Base-by-base conservation (phyloP, 768 basidiomycete genomes). In the Piloderma croceum region DNA sequence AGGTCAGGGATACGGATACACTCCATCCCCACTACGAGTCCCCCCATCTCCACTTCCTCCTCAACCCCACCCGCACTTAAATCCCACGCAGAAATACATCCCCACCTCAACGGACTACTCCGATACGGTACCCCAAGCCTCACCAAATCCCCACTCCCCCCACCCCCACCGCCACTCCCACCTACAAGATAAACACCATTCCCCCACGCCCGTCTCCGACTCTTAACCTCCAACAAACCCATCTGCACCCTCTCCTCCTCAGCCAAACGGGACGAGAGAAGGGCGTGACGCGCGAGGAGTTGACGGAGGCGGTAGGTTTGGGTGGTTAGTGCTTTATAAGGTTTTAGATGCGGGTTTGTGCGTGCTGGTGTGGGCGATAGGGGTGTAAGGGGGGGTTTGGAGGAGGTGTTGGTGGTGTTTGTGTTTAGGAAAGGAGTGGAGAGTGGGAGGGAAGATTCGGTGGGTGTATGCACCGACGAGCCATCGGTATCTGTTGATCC, bases 191-290 rank as follows among this genome's bases (percentile, higher is more conserved):
- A n/a, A n/a, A n/a, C n/a, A n/a, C n/a, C n/a, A n/a, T n/a, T n/a
- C n/a, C 76, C 67, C 83, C 83, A 87, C 6, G 83, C 83, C 7
- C 81, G 68, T 22, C 84, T 69, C 27, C 75, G 68, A 24, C 76
- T 73, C 46, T 72, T 73, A 29, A 75, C 66, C 54, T 81, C 80
- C 18, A 85, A 62, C 5, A 76, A 57, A 12, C 62, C 64, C 25
- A 66, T 70, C 18, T 62, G 65, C 27, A 56, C 56, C 24, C 64
- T 54, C 49, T 65, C 73, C 43, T 59, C 65, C 36, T 59, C 64
- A 34, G 58, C 60, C 36, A 63, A 64, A 33, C 56, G 39, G 45
- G 17, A 50, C 20, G 15, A 42, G 57, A 2, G 45, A 23, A 7
- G 52, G 31, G 37, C 54, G 36, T 27, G 43, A 27, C 10, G 56